Percentiles rank a stretch among this genome's conserved stretches.
These are phyloP conservation scores for Tetrahymena borealis DNA, from an alignment of 73 alveolate species.

Conservation along the genomic window DNA sequence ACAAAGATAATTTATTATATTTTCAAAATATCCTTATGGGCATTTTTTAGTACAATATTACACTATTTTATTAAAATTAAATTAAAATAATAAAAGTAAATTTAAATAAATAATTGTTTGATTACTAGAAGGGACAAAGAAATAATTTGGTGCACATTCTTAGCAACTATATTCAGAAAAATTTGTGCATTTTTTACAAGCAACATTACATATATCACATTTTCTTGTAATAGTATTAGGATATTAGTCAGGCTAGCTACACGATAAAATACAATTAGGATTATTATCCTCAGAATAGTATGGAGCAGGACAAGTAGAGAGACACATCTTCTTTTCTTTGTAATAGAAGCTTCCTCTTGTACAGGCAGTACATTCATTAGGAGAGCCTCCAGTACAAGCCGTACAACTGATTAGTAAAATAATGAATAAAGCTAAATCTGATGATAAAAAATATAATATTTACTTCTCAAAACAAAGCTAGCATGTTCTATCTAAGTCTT, in stretches of 20 bases:
- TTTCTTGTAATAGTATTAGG: not conserved
- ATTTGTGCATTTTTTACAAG: not conserved
- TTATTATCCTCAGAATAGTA: not conserved
- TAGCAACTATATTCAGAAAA: not conserved
- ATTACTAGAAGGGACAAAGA: not conserved
- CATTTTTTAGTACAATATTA: not conserved
- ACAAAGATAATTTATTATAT: not conserved
- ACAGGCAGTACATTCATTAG: not conserved
- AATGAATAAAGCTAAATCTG: not conserved
- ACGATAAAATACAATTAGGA: not conserved
- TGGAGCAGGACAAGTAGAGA: not conserved
- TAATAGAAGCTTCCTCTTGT: not conserved
- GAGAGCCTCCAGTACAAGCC: not conserved
- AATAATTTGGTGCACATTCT: not conserved
- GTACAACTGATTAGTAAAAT: not conserved
- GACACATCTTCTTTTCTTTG: not conserved
- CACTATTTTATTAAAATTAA: too few relatives aligned
- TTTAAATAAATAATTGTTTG: too few relatives aligned
- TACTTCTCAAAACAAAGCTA: not conserved
- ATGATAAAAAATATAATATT: not conserved
- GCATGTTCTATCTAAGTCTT: not conserved
- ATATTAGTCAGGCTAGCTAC: not conserved
- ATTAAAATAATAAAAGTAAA: too few relatives aligned
- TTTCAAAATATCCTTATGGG: not conserved
- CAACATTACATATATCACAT: not conserved